phyloP scores from a whole-genome alignment of 441 rosid species.

The Eruca vesicaria region DNA sequence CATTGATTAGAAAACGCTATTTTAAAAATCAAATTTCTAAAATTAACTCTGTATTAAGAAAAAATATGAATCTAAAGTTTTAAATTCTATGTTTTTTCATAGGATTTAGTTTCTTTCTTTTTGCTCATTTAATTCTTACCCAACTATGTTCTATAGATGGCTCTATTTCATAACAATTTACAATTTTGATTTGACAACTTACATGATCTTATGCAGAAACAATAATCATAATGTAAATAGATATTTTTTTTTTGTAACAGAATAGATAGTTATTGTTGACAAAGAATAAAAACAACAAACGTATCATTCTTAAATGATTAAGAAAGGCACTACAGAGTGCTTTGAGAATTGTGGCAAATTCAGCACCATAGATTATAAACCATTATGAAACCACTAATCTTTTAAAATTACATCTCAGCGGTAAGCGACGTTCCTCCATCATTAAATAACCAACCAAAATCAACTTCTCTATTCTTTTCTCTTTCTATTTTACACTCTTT shows the following conservation, averaged over 20 bases:
- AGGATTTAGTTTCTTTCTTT: not conserved
- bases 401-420: not conserved
- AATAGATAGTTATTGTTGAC: too few species aligned
- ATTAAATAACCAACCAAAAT: not conserved
- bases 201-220: not conserved
- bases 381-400: slow-evolving; percentile 19
- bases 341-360: slow-evolving; percentile 23
- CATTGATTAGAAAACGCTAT: not conserved
- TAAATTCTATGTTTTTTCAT: not conserved
- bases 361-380: not conserved
- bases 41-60: not conserved
- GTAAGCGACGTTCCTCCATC: not conserved
- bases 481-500: too few species aligned
- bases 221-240: not conserved
- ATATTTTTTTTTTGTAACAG: not conserved
- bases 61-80: not conserved
- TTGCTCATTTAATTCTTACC: not conserved
- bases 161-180: not conserved
- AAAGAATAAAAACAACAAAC: not conserved
- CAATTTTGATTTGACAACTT: not conserved
- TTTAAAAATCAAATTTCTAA: not conserved
- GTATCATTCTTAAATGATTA: not conserved
- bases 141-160: not conserved
- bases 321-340: slow-evolving; percentile 3
- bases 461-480: too few species aligned